Percentiles rank a stretch among this genome's conserved stretches.
Evolutionary conservation across 768 basidiomycete species (phyloP).

Genomic region (Paxillus rubicundulus): DNA sequence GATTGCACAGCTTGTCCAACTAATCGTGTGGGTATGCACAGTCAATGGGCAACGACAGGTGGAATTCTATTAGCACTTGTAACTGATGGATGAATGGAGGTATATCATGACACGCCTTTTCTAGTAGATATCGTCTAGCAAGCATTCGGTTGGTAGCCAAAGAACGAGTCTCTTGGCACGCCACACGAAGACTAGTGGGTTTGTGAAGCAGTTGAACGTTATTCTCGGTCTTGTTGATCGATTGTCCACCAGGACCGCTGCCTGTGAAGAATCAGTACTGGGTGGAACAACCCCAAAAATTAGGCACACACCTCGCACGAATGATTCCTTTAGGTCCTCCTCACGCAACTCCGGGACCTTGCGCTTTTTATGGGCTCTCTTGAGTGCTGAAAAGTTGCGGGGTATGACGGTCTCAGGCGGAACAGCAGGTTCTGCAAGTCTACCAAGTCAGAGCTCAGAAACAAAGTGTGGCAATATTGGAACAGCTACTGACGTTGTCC

Average conservation of each 20-base stretch:
- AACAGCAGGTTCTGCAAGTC: slow-evolving; percentile 33
- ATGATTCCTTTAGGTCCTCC: slow-evolving; percentile 81
- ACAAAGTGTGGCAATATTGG: slow-evolving; percentile 28
- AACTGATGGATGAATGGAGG: slow-evolving; percentile 7
- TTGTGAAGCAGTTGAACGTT: slow-evolving; percentile 88
- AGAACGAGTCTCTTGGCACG: slow-evolving; percentile 88
- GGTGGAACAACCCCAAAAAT: not conserved
- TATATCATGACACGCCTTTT: slow-evolving; percentile 61
- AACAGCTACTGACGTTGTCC: slow-evolving; percentile 22
- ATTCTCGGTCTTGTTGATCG: slow-evolving; percentile 92
- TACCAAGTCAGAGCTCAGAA: slow-evolving; percentile 26
- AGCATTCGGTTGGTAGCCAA: slow-evolving; percentile 73
- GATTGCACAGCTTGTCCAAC: slow-evolving; percentile 72
- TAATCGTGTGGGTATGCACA: slow-evolving; percentile 27
- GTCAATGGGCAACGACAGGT: not conserved
- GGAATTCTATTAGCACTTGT: slow-evolving; percentile 17
- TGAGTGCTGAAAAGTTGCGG: slow-evolving; percentile 66
- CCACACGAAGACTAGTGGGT: slow-evolving; percentile 83
- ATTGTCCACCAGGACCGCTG: slow-evolving; percentile 94
- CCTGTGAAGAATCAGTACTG: slow-evolving; percentile 44
- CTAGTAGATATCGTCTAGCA: slow-evolving; percentile 68
- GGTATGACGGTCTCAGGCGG: slow-evolving; percentile 26
- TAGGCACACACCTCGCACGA: slow-evolving; percentile 68
- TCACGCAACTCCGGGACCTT: slow-evolving; percentile 67
- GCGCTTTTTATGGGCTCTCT: slow-evolving; percentile 64